Conservation (phyloP, 2,329 filamentous ascomycete genomes). For the Incumbomyces delicatus region DNA sequence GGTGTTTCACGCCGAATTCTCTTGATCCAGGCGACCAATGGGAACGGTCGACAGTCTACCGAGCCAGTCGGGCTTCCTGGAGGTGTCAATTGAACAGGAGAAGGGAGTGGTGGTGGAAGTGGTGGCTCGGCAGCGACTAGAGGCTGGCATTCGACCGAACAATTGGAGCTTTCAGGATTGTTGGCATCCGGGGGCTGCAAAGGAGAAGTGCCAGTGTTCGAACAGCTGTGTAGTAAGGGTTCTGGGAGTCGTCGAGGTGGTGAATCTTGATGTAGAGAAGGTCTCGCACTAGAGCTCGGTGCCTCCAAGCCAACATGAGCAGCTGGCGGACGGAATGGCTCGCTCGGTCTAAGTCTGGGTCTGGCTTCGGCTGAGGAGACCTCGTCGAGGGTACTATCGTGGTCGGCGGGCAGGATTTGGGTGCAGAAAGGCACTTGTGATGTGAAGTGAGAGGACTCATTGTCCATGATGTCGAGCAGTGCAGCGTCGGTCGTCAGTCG, state of each 20-base stretch:
- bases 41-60: not conserved
- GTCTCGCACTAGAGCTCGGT: not conserved
- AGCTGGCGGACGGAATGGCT: not conserved
- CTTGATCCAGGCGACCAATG: constrained; percentile 3
- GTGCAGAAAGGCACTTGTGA: constrained; percentile 1
- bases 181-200: not conserved
- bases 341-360: too few relatives aligned
- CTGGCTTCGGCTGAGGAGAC: not conserved
- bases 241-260: too few relatives aligned
- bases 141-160: constrained; percentile 2
- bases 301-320: not conserved
- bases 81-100: not conserved
- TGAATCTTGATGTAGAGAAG: too few relatives aligned
- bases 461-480: not conserved
- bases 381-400: not conserved
- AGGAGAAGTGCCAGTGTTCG: too few relatives aligned
- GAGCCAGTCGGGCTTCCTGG: not conserved
- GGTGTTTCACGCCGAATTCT: not conserved
- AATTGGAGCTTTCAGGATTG: not conserved
- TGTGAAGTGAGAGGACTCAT: not conserved
- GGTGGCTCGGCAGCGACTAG: not conserved
- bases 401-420: not conserved
- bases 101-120: not conserved
- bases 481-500: too few relatives aligned
- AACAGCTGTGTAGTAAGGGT: too few relatives aligned